phyloP scores from a whole-genome alignment of 805 yeast genomes.

The Ascoidea rubescens region DNA sequence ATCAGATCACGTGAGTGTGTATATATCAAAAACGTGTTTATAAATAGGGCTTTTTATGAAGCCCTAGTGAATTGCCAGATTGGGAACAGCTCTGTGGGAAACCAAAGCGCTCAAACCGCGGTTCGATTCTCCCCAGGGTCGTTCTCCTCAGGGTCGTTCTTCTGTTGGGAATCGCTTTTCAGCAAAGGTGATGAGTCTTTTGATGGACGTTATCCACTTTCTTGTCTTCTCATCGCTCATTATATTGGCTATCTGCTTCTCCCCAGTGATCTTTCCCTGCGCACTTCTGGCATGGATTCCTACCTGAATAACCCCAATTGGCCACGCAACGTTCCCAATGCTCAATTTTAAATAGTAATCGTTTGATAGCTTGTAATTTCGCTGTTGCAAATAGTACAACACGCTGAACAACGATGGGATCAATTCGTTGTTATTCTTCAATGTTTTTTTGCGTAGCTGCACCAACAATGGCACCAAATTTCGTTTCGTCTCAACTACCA shows the following conservation, averaged over 20 bases:
- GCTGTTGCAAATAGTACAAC: slow-evolving; percentile 41
- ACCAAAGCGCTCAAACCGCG: too few relatives aligned
- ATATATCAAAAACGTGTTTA: too few relatives aligned
- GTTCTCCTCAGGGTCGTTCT: neutral
- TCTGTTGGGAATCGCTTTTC: slow-evolving; percentile 19
- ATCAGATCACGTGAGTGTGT: too few relatives aligned
- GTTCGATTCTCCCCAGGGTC: too few relatives aligned
- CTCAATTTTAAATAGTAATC: slow-evolving; percentile 63
- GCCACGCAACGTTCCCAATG: slow-evolving; percentile 88
- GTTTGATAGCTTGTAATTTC: slow-evolving; percentile 37
- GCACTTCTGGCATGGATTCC: slow-evolving; percentile 71
- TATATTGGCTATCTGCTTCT: slow-evolving; percentile 43
- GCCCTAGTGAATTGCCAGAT: too few relatives aligned
- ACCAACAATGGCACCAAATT: slow-evolving; percentile 39
- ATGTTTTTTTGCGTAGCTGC: slow-evolving; percentile 29
- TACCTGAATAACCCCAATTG: slow-evolving; percentile 69
- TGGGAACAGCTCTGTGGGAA: too few relatives aligned
- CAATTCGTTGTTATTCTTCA: slow-evolving; percentile 24
- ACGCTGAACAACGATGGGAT: slow-evolving; percentile 46
- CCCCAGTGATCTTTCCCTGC: slow-evolving; percentile 40
- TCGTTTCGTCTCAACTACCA: slow-evolving; percentile 32
- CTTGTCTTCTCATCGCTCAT: slow-evolving; percentile 69
- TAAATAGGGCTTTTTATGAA: too few relatives aligned
- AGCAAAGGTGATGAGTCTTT: slow-evolving; percentile 51
- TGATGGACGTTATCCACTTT: slow-evolving; percentile 62